Evolutionary conservation across 2,329 filamentous ascomycete species (phyloP).

Genomic region (Ramularia endophylla): DNA sequence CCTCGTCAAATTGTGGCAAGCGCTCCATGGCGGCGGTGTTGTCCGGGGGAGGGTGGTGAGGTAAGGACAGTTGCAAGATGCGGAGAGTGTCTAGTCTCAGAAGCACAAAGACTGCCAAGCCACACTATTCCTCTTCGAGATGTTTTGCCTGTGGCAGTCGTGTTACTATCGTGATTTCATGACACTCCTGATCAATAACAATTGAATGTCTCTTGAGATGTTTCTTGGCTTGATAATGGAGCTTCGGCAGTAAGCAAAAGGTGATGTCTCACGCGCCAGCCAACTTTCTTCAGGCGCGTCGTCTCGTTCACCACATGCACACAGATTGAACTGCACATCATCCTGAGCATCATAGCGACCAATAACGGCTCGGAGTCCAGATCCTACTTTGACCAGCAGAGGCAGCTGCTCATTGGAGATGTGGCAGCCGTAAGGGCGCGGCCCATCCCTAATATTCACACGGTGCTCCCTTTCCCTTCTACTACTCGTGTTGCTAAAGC

Average conservation of each 20-base stretch:
- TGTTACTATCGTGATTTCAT: constrained; percentile 11
- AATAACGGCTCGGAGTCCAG: constrained; percentile 29
- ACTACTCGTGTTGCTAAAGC: too few species aligned
- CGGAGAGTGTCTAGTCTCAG: constrained; percentile 1
- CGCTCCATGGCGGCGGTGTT: constrained; percentile 7
- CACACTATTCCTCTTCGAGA: too few species aligned
- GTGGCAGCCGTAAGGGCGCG: constrained; percentile 70
- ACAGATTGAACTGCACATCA: too few species aligned
- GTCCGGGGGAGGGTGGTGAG: constrained; percentile 1
- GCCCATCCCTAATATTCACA: too few species aligned
- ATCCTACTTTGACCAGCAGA: constrained; percentile 70
- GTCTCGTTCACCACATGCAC: neutral
- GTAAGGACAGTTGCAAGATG: neutral
- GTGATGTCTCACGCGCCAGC: too few species aligned
- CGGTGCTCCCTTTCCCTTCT: too few species aligned
- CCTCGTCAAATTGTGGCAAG: constrained; percentile 60
- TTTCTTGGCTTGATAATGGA: too few species aligned
- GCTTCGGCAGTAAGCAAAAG: too few species aligned
- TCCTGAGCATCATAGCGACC: constrained; percentile 6
- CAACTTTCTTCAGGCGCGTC: constrained; percentile 4
- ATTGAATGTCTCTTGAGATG: too few species aligned
- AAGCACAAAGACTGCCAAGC: too few species aligned
- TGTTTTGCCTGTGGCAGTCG: too few species aligned
- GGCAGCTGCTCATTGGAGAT: constrained; percentile 63
- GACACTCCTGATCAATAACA: too few species aligned